Conservation (phyloP, 2,329 filamentous ascomycete genomes). For the Chaetothyriales sp. region DNA sequence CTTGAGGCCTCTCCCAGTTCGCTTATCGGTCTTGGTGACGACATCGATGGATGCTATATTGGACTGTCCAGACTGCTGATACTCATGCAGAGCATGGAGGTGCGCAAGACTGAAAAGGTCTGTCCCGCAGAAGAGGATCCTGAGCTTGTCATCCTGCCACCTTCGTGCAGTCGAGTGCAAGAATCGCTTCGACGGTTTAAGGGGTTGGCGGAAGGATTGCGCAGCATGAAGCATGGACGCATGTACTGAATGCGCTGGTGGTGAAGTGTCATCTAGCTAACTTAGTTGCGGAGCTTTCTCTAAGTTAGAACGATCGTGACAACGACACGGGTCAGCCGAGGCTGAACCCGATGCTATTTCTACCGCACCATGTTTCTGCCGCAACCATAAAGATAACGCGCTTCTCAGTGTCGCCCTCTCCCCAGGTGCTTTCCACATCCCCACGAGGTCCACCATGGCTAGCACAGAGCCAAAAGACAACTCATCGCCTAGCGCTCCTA, state of each 20-base stretch:
- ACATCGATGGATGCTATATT: constrained; percentile 70
- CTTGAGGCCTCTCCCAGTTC: constrained; percentile 61
- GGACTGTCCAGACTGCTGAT: constrained; percentile 39
- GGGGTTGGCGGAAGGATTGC: not conserved
- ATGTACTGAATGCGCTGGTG: not conserved
- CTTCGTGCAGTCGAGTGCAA: not conserved
- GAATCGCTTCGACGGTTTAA: not conserved
- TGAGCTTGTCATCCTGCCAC: not conserved
- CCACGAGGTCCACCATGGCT: not conserved
- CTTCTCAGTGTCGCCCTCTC: not conserved
- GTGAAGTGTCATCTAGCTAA: too few species aligned
- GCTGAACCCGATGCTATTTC: not conserved
- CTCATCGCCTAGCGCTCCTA: not conserved
- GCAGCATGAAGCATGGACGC: not conserved
- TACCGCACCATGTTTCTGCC: too few species aligned
- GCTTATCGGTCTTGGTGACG: constrained; percentile 66
- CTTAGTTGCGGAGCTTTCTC: too few species aligned
- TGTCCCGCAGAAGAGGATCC: constrained; percentile 87
- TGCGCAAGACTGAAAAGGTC: constrained; percentile 78
- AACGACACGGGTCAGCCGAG: not conserved
- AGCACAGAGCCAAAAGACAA: not conserved
- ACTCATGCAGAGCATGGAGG: constrained; percentile 52
- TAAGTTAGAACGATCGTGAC: not conserved
- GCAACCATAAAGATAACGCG: not conserved
- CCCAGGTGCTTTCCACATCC: not conserved